A percentile compares a stretch with the other conserved stretches of the same genome.
Evolutionary conservation across 2,329 filamentous ascomycete species (phyloP).

Genomic region (Ascochyta fabae): DNA sequence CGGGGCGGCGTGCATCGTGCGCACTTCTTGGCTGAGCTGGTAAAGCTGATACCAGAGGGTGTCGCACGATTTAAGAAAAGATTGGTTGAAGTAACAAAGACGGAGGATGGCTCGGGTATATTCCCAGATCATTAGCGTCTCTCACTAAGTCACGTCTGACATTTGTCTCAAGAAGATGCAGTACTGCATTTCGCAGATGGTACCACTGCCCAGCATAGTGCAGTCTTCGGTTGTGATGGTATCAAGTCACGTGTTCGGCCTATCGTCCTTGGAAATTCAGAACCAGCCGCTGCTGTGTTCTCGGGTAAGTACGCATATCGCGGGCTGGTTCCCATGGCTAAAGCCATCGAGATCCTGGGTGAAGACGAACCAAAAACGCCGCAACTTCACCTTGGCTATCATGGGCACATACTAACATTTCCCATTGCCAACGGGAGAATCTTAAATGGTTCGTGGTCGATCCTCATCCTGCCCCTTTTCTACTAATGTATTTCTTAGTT

Average conservation of each 20-base stretch:
- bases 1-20: conserved; percentile 55
- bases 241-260: conserved; percentile 64
- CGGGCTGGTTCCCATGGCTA: conserved; percentile 65
- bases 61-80: conserved; percentile 52
- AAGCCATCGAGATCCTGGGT: conserved; percentile 58
- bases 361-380: conserved; percentile 55
- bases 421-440: conserved; percentile 63
- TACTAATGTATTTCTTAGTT: conserved; percentile 26
- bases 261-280: conserved; percentile 57
- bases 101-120: conserved; percentile 27
- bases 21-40: conserved; percentile 57
- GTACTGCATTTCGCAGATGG: conserved; percentile 55
- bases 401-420: conserved; percentile 67
- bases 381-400: conserved; percentile 64
- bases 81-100: conserved; percentile 32
- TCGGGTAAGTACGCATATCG: conserved; percentile 68
- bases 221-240: conserved; percentile 68
- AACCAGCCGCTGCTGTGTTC: conserved; percentile 56
- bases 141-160: no score
- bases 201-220: conserved; percentile 51
- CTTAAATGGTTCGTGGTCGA: conserved; percentile 55
- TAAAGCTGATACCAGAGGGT: conserved; percentile 54
- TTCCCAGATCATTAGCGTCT: not conserved
- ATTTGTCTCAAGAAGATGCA: conserved; percentile 24
- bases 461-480: conserved; percentile 38